Conservation (phyloP, 495 filamentous ascomycete genomes). For the Penicillium cinerascens region DNA sequence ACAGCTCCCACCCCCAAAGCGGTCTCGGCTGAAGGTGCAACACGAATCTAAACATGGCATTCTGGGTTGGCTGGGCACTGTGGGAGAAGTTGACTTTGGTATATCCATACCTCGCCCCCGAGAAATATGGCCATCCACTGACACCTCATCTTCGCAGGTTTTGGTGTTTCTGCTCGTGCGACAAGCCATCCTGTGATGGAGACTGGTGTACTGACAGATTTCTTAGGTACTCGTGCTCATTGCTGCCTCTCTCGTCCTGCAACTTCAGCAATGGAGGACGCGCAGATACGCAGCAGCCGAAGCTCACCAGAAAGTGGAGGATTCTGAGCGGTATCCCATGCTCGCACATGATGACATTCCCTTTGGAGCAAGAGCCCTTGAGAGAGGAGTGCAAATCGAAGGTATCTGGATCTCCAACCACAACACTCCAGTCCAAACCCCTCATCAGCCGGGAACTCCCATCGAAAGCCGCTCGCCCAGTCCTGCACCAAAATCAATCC, state of each 20-base stretch:
- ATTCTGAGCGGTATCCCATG: slow-evolving; percentile 28
- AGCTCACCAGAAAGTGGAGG: slow-evolving; percentile 55
- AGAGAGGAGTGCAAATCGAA: slow-evolving; percentile 80
- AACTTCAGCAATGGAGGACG: slow-evolving; percentile 60
- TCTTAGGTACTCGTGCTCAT: slow-evolving; percentile 45
- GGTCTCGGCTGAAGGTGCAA: background rate
- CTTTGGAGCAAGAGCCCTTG: slow-evolving; percentile 85
- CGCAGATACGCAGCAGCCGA: slow-evolving; percentile 63
- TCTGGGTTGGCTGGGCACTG: slow-evolving; percentile 75
- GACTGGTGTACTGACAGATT: slow-evolving; percentile 27
- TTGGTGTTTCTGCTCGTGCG: slow-evolving; percentile 48
- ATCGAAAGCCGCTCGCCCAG: slow-evolving; percentile 13
- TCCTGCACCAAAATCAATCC: slow-evolving; percentile 3
- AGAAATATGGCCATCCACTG: slow-evolving; percentile 2
- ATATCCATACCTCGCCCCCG: slow-evolving; percentile 31
- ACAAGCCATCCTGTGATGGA: background rate
- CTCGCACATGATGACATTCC: slow-evolving; percentile 61
- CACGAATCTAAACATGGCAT: slow-evolving; percentile 35
- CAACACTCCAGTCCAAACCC: slow-evolving; percentile 43
- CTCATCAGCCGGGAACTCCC: slow-evolving; percentile 19
- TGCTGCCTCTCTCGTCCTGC: slow-evolving; percentile 40
- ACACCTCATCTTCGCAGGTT: slow-evolving; percentile 27
- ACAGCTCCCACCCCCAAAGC: background rate
- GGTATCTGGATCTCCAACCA: slow-evolving; percentile 82
- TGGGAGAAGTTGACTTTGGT: slow-evolving; percentile 95